Conservation (phyloP, 2,329 filamentous ascomycete genomes). For the Lasiodiplodia sp. region DNA sequence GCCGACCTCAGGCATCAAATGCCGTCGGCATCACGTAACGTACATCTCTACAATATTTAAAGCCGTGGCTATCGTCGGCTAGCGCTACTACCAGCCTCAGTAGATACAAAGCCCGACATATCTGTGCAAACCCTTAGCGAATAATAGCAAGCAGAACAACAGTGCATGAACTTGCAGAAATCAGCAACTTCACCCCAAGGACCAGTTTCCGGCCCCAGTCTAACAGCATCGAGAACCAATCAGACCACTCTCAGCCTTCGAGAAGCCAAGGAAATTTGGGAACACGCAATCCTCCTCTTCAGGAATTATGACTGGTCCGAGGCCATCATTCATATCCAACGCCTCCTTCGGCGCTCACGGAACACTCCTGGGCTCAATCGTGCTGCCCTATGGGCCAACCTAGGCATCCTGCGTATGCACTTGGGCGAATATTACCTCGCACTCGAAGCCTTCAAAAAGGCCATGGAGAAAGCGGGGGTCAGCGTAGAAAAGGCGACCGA, state of each 20-base stretch:
- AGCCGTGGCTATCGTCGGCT: background rate
- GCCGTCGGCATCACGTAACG: background rate
- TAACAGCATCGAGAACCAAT: background rate
- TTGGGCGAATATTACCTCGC: conserved; percentile 21
- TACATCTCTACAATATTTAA: conserved; percentile 1
- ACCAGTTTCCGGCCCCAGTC: background rate
- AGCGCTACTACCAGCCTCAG: background rate
- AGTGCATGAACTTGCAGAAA: conserved; percentile 18
- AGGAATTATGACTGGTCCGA: conserved; percentile 22
- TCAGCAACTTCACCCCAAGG: conserved; percentile 3
- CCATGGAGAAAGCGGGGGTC: conserved; percentile 8
- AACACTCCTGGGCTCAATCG: conserved; percentile 1
- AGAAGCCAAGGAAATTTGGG: conserved; percentile 23
- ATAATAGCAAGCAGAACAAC: background rate
- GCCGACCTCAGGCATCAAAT: background rate
- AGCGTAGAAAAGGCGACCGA: background rate
- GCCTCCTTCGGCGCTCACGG: conserved; percentile 11
- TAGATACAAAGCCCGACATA: background rate
- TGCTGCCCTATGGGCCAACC: conserved; percentile 28
- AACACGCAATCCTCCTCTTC: conserved; percentile 24
- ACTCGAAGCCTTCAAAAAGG: conserved; percentile 21
- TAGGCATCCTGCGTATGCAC: conserved; percentile 27
- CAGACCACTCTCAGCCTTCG: background rate
- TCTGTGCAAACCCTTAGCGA: background rate
- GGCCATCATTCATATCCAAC: conserved; percentile 18